Percentiles rank a stretch among this genome's conserved stretches.
phyloP scores from a whole-genome alignment of 23 red algal species.

The Porphyridium purpureum region DNA sequence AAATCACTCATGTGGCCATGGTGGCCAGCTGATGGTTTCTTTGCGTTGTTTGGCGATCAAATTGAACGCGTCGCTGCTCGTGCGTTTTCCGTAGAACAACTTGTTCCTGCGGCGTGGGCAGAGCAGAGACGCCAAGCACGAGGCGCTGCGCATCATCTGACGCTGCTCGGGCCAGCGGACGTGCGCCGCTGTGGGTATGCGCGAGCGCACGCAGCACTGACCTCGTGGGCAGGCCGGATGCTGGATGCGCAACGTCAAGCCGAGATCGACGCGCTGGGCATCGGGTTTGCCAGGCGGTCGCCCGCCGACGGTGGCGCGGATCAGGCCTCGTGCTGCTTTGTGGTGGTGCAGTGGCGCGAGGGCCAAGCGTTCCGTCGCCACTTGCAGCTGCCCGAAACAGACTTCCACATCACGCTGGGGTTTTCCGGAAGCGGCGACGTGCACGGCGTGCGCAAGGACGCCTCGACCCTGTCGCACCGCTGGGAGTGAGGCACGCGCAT shows the following conservation, averaged over 20 bases:
- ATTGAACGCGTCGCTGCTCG: constrained; percentile 9
- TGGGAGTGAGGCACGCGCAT: too few species aligned
- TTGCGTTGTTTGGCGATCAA: constrained; percentile 26
- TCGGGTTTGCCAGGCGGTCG: background rate
- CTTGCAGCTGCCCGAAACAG: constrained; percentile 10
- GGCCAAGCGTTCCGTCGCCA: constrained; percentile 8
- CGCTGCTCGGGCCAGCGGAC: constrained; percentile 17
- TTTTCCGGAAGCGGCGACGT: constrained; percentile 42
- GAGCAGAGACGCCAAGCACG: constrained; percentile 17
- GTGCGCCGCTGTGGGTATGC: background rate
- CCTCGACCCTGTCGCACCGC: constrained; percentile 12
- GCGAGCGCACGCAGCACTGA: background rate
- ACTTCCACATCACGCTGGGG: constrained; percentile 41
- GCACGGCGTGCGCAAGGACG: constrained; percentile 19
- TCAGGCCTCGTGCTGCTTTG: constrained; percentile 18
- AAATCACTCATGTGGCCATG: constrained; percentile 10
- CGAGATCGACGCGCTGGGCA: constrained; percentile 5
- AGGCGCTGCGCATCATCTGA: constrained; percentile 23
- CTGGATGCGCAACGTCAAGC: background rate
- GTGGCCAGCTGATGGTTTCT: too few species aligned
- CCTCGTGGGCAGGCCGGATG: background rate
- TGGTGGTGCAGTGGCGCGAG: constrained; percentile 28
- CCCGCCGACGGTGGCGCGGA: background rate
- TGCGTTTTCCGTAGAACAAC: background rate
- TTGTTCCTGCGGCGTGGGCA: constrained; percentile 5